Percentiles rank a stretch among this genome's conserved stretches.
Conservation (phyloP, 306 rosid species). For the Sechiopsis laciniata region DNA sequence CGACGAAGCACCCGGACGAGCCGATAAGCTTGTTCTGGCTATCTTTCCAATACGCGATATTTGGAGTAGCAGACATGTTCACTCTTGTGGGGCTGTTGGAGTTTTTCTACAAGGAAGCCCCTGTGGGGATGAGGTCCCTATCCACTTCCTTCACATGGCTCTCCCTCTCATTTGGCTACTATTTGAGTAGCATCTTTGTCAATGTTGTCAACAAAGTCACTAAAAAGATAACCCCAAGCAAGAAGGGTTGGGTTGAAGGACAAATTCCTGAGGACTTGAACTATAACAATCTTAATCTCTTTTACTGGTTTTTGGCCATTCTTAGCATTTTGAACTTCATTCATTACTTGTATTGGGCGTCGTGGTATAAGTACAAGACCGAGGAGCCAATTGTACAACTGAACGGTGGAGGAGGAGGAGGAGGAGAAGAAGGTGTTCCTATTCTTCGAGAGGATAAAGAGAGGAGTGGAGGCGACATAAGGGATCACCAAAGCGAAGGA, state of each 20-base stretch:
- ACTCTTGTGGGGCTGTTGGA: slow-evolving; percentile 72
- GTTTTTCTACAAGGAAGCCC: slow-evolving; percentile 72
- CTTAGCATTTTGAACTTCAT: slow-evolving; percentile 63
- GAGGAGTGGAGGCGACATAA: slow-evolving; percentile 27
- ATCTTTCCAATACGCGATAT: slow-evolving; percentile 63
- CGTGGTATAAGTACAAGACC: slow-evolving; percentile 61
- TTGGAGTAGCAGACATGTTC: slow-evolving; percentile 89
- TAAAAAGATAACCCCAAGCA: slow-evolving; percentile 42
- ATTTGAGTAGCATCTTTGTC: slow-evolving; percentile 55
- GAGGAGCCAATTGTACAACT: slow-evolving; percentile 30
- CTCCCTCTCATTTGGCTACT: slow-evolving; percentile 62
- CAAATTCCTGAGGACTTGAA: slow-evolving; percentile 34
- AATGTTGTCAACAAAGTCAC: slow-evolving; percentile 53
- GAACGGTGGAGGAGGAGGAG: slow-evolving; percentile 13
- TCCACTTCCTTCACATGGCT: slow-evolving; percentile 68
- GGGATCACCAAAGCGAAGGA: background rate
- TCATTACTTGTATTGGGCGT: slow-evolving; percentile 60
- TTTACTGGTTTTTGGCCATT: slow-evolving; percentile 72
- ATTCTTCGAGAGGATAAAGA: slow-evolving; percentile 17
- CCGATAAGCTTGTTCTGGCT: slow-evolving; percentile 69
- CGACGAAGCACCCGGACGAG: slow-evolving; percentile 30
- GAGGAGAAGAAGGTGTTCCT: slow-evolving; percentile 6
- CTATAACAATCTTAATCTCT: slow-evolving; percentile 47
- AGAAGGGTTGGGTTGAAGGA: slow-evolving; percentile 61
- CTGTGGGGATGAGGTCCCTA: slow-evolving; percentile 64